Percentiles rank a stretch among this genome's conserved stretches.
phyloP scores from a whole-genome alignment of 106 monocot species.

The Platanthera zijinensis region DNA sequence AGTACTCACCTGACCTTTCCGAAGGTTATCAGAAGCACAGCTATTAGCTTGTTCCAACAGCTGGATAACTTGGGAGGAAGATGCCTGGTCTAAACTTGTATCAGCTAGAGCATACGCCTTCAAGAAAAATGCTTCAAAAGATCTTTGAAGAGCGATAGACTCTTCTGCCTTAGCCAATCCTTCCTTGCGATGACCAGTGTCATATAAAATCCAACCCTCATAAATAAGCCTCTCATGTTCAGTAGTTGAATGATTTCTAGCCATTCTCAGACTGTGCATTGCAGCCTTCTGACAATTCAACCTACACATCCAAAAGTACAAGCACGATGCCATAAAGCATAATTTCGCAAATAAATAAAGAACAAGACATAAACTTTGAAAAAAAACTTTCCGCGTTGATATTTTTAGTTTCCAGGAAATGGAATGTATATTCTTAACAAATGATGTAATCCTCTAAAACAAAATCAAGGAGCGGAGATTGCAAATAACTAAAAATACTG shows the following conservation, averaged over 20 bases:
- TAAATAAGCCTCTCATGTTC: slow-evolving; percentile 93
- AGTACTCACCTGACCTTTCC: slow-evolving; percentile 84
- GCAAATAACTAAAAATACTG: not conserved
- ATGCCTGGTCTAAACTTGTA: slow-evolving; percentile 49
- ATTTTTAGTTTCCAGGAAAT: not conserved
- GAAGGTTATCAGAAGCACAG: slow-evolving; percentile 94
- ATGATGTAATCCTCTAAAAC: not conserved
- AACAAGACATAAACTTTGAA: not conserved
- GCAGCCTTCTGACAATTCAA: slow-evolving; percentile 97
- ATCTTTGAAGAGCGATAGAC: slow-evolving; percentile 77
- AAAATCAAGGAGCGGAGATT: not conserved
- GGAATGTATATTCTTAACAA: not conserved
- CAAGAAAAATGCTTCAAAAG: slow-evolving; percentile 96
- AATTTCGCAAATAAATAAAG: not conserved
- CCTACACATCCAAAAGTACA: slow-evolving; percentile 24
- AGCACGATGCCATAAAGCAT: not conserved
- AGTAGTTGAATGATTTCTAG: slow-evolving; percentile 65
- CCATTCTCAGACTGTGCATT: slow-evolving; percentile 80
- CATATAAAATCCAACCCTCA: slow-evolving; percentile 99
- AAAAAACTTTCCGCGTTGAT: not conserved
- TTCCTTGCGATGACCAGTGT: slow-evolving; percentile 91
- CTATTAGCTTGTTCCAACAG: slow-evolving; percentile 80
- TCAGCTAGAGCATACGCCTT: slow-evolving; percentile 98
- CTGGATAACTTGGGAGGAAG: slow-evolving; percentile 63
- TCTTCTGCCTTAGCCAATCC: slow-evolving; percentile 92